Base-by-base conservation (phyloP, 2,329 filamentous ascomycete genomes). In the Monosporascus sp. region DNA sequence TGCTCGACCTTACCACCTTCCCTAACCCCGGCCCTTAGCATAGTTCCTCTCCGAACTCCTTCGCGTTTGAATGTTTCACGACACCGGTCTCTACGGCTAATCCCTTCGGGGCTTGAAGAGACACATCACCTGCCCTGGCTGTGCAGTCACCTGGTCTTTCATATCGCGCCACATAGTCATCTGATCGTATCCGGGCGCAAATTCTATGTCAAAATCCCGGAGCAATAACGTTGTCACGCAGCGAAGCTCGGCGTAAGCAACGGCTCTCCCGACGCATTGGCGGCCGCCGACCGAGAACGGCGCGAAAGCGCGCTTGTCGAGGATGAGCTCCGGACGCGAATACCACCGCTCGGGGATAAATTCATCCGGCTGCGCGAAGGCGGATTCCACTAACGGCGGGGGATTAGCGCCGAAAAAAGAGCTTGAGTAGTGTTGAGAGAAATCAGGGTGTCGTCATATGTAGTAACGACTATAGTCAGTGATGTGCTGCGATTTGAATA, bases 281-380 rank as follows among this genome's bases (percentile, higher is more conserved):
- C 59, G 52, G 26, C 55, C 51, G 14, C 60, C 60, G 16, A 47
- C 48, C 7, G 55, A 58, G 53, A 62, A 62, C 3, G 60, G 60
- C 11, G 52, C 44, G 36, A 55, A 62, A 3, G 56, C 60, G 16
- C 54, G 53, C 52, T 56, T 58, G 48, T 63, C 56, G 11, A 31
- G 44, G 48, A 61, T 56, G 26, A 61, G 60, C 38, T 61, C 60
- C 5, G 59, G 60, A 5, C 50, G 54, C 24, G 56, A 59, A 51
- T 58, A 57, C 60, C 60, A 61, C 7, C 60, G 51, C 49, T 62
- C 60, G 7, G 60, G 60, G 46, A 62, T 56, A 34, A 62, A 62
- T 2, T 59, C 59, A 34, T 58, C 49, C n/a, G 59, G 54, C n/a
- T 52, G 34, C 14, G 52, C 46, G 50, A 57, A 62, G 24, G 56